phyloP scores from a whole-genome alignment of 257 asterid species.

The Solanum acaule region DNA sequence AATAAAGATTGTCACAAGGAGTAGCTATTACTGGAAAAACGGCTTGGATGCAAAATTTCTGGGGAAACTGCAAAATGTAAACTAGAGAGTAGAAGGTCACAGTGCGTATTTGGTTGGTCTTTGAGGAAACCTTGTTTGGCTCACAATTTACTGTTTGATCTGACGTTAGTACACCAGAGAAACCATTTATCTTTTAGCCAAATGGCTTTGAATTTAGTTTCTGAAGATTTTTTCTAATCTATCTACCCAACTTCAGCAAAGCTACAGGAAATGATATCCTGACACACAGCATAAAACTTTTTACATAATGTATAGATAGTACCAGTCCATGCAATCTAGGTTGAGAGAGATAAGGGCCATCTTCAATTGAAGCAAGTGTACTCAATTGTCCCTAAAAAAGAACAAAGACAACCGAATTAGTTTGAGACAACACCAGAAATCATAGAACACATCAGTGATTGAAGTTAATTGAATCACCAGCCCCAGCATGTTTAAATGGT shows the following conservation, averaged over 20 bases:
- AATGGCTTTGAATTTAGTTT: not conserved
- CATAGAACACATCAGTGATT: not conserved
- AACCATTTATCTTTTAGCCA: not conserved
- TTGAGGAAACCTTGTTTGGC: not conserved
- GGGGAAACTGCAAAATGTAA: not conserved
- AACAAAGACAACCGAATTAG: not conserved
- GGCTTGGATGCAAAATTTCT: not conserved
- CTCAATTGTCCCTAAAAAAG: conserved; percentile 15
- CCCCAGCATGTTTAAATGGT: conserved; percentile 9
- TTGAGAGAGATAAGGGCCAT: conserved; percentile 2
- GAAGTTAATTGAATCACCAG: conserved; percentile 13
- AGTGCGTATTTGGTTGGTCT: not conserved
- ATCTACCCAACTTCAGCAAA: not conserved
- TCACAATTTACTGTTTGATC: not conserved
- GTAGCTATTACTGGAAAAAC: not conserved
- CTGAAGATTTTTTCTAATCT: not conserved
- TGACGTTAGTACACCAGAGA: not conserved
- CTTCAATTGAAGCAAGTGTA: conserved; percentile 2
- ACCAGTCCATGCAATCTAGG: conserved; percentile 18
- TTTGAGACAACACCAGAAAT: not conserved
- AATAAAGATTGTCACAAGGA: not conserved
- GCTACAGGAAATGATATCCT: not conserved
- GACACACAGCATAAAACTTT: not conserved
- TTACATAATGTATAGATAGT: not conserved
- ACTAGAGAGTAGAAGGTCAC: not conserved